phyloP scores from a whole-genome alignment of 495 filamentous ascomycete genomes.

The Penicillium nucicola region DNA sequence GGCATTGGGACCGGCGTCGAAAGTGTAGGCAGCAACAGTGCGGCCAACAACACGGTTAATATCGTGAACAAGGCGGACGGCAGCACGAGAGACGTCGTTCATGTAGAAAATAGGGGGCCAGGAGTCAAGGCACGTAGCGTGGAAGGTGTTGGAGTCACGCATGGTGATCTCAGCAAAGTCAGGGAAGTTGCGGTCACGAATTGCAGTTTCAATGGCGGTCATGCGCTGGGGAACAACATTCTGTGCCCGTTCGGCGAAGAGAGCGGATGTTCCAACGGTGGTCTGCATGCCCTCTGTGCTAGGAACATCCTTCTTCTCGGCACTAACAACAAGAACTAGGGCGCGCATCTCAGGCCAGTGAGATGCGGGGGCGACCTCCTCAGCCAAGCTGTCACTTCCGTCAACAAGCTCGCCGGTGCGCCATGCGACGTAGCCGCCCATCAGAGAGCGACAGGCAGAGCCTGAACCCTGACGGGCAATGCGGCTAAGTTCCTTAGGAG shows the following conservation, averaged over 20 bases:
- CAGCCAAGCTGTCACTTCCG: constrained; percentile 79
- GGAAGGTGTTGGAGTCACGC: constrained; percentile 95
- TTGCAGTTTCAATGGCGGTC: constrained; percentile 81
- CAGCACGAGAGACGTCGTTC: constrained; percentile 85
- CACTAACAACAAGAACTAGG: constrained; percentile 81
- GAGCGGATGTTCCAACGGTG: constrained; percentile 79
- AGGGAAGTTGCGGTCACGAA: constrained; percentile 72
- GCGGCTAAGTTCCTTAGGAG: constrained; percentile 73
- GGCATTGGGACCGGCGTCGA: constrained; percentile 95
- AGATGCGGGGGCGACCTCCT: constrained; percentile 75
- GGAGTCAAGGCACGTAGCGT: constrained; percentile 91
- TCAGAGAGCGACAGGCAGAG: constrained; percentile 85
- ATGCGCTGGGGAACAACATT: constrained; percentile 80
- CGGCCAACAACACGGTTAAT: constrained; percentile 75
- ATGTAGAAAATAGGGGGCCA: constrained; percentile 97
- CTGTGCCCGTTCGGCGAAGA: constrained; percentile 71
- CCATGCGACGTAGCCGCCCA: constrained; percentile 97
- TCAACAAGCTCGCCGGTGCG: constrained; percentile 67
- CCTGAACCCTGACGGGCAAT: constrained; percentile 96
- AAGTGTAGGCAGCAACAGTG: constrained; percentile 88
- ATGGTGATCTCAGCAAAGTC: constrained; percentile 88
- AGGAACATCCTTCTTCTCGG: constrained; percentile 90
- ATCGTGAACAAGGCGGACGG: constrained; percentile 80
- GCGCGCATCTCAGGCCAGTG: constrained; percentile 97
- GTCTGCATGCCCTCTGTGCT: constrained; percentile 95